A percentile compares a stretch with the other conserved stretches of the same genome.
phyloP scores from a whole-genome alignment of 208 protist species.

The Trichomonas tenax region DNA sequence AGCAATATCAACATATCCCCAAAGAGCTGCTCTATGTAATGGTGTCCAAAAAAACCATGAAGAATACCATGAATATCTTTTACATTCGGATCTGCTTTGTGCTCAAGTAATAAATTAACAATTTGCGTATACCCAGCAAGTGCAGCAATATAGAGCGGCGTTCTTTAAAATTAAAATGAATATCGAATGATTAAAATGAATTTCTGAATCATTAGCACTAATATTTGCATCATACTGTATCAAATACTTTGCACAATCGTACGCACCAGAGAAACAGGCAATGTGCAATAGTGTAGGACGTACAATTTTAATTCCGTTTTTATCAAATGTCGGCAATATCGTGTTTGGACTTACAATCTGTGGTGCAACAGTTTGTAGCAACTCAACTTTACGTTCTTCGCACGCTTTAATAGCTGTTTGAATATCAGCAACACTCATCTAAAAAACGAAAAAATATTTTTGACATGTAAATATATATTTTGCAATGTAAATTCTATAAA shows the following conservation, averaged over 20 bases:
- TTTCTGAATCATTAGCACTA: not conserved
- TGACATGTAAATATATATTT: too few species aligned
- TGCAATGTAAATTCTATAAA: too few species aligned
- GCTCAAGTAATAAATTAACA: not conserved
- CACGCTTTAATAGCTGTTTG: not conserved
- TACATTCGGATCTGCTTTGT: not conserved
- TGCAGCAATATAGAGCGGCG: not conserved
- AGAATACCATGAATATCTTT: not conserved
- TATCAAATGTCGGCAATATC: not conserved
- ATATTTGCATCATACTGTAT: not conserved
- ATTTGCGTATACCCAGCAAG: not conserved
- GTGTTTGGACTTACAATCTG: not conserved
- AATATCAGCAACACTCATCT: not conserved
- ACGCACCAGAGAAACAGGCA: not conserved
- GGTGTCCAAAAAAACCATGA: not conserved
- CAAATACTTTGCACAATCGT: not conserved
- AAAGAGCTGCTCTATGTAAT: not conserved
- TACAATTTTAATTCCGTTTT: constrained; percentile 18
- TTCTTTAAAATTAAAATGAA: not conserved
- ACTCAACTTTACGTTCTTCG: not conserved
- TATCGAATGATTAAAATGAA: not conserved
- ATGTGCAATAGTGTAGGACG: not conserved
- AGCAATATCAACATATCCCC: not conserved
- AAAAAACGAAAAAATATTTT: too few species aligned
- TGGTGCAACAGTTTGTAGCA: not conserved